Evolutionary conservation across 1,284 basidiomycete species (phyloP).

Genomic region (Afroboletus lepidellus): DNA sequence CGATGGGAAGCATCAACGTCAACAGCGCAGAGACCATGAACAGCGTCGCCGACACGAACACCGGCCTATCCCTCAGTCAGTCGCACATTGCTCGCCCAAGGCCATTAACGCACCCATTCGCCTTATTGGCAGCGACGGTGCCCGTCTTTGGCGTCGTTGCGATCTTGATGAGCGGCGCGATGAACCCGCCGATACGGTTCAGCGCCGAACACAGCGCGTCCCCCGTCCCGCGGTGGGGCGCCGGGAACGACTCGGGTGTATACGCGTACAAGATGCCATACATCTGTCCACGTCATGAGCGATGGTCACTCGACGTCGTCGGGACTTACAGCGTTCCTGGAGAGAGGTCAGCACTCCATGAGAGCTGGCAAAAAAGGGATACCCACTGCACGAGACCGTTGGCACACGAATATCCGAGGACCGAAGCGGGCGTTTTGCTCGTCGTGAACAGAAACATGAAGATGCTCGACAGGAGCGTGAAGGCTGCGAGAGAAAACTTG

Average conservation of each 20-base stretch:
- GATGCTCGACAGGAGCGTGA: slow-evolving; percentile 50
- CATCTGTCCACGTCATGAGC: slow-evolving; percentile 39
- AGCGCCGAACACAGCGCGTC: slow-evolving; percentile 56
- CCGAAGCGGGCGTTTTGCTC: slow-evolving; percentile 42
- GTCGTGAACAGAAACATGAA: slow-evolving; percentile 66
- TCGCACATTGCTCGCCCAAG: too few species aligned
- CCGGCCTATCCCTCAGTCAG: slow-evolving; percentile 37
- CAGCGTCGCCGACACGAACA: slow-evolving; percentile 56
- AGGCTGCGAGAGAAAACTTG: slow-evolving; percentile 51
- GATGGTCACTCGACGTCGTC: background rate
- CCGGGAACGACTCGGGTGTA: slow-evolving; percentile 66
- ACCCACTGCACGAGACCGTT: slow-evolving; percentile 45
- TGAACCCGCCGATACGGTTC: slow-evolving; percentile 56
- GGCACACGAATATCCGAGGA: slow-evolving; percentile 56
- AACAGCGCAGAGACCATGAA: slow-evolving; percentile 49
- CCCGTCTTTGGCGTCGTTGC: slow-evolving; percentile 38
- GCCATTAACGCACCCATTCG: slow-evolving; percentile 34
- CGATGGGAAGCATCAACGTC: slow-evolving; percentile 55
- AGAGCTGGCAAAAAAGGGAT: too few species aligned
- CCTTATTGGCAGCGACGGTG: slow-evolving; percentile 35
- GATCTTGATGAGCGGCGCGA: slow-evolving; percentile 55
- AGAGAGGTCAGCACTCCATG: slow-evolving; percentile 22
- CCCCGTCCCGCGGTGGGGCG: slow-evolving; percentile 62
- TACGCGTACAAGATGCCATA: slow-evolving; percentile 62
- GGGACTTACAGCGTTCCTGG: slow-evolving; percentile 35